Evolutionary conservation across 441 rosid species (phyloP).

Genomic region (Capsella rubella): DNA sequence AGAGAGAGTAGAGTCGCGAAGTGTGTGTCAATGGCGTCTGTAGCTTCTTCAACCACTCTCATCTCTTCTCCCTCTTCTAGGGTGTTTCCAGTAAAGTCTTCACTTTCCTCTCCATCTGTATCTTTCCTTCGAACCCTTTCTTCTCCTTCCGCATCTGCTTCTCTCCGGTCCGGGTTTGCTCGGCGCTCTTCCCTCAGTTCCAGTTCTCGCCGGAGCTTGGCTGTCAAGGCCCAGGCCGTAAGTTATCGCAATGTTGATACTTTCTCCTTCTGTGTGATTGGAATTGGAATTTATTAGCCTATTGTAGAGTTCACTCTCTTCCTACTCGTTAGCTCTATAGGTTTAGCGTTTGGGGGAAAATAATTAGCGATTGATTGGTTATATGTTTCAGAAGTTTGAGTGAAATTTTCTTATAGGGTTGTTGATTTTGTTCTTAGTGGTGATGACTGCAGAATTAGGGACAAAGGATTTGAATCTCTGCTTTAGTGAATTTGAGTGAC

Average conservation of each 20-base stretch:
- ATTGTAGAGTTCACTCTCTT: neutral
- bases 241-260: slow-evolving; percentile 26
- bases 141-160: slow-evolving; percentile 54
- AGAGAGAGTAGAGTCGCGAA: slow-evolving; percentile 6
- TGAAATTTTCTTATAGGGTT: slow-evolving; percentile 12
- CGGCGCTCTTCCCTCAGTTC: slow-evolving; percentile 53
- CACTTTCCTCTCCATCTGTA: slow-evolving; percentile 47
- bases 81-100: slow-evolving; percentile 46
- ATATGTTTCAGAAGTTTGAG: neutral
- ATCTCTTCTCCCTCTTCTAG: slow-evolving; percentile 55
- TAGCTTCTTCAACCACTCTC: slow-evolving; percentile 67
- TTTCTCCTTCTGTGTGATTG: neutral
- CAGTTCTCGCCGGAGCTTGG: slow-evolving; percentile 55
- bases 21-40: slow-evolving; percentile 62
- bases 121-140: slow-evolving; percentile 51
- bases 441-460: neutral
- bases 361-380: neutral
- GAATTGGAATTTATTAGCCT: neutral
- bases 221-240: slow-evolving; percentile 64
- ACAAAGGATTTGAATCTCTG: neutral
- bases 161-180: slow-evolving; percentile 51
- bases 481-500: slow-evolving; percentile 14
- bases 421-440: slow-evolving; percentile 5
- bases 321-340: neutral
- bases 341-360: neutral